Percentiles rank a stretch among this genome's conserved stretches.
These are phyloP conservation scores for Wickerhamomyces chambardii DNA, from an alignment of 805 yeast species.

Conservation along the genomic window DNA sequence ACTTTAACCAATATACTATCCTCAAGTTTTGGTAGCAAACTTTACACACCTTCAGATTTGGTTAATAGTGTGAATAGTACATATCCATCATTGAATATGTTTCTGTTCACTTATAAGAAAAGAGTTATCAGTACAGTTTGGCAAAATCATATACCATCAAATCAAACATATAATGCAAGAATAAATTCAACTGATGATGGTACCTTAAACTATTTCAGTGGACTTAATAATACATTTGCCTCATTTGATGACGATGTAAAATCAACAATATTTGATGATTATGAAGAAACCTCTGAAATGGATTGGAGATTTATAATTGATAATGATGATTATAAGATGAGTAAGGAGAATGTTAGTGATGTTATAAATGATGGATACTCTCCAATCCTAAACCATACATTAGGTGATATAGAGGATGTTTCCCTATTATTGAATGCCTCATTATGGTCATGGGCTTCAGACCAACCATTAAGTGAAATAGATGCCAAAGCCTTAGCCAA, in stretches of 20 bases:
- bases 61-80: conserved; percentile 11
- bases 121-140: conserved; percentile 29
- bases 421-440: conserved; percentile 23
- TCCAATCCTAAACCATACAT: conserved; percentile 45
- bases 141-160: conserved; percentile 15
- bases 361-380: conserved; percentile 51
- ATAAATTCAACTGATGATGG: conserved; percentile 14
- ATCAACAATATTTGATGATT: neutral
- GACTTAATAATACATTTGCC: neutral
- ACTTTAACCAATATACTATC: conserved; percentile 15
- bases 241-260: neutral
- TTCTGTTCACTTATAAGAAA: conserved; percentile 23
- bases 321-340: conserved; percentile 31
- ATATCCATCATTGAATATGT: conserved; percentile 24
- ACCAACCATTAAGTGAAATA: conserved; percentile 34
- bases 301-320: conserved; percentile 35
- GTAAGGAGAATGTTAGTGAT: conserved; percentile 24
- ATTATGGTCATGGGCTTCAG: conserved; percentile 70
- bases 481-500: conserved; percentile 16
- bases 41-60: conserved; percentile 22
- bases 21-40: conserved; percentile 7
- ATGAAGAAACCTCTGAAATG: conserved; percentile 7
- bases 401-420: conserved; percentile 17
- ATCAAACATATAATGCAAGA: conserved; percentile 24
- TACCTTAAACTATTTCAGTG: conserved; percentile 10